Evolutionary conservation across 192 early-diverging fungal species (phyloP), one percentile per base, ranked within the genome.

Genomic region (Dispira parvispora): DNA sequence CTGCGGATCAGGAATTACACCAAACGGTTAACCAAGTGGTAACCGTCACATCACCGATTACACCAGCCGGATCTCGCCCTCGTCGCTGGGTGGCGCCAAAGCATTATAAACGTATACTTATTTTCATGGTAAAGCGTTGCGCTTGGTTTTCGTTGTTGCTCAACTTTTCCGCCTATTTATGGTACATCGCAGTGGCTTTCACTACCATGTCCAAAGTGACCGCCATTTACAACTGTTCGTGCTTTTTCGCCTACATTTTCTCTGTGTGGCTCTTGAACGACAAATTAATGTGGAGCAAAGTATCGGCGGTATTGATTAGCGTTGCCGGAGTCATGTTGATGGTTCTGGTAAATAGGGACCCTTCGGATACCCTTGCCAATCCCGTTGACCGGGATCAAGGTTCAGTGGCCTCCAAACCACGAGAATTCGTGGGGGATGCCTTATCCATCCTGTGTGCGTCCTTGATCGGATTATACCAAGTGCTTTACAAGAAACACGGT

Each of bases 201-300:
- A 85, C 80, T 8, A 77, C 83, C 42, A 89, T 88, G 81, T 80
- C 85, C 21, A 88, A 82, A 61, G 69, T 89, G 45, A 89, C 85
- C 0, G 89, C 87, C 11, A 85, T 88, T 45, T 88, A 87, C 79
- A 89, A 92, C 70, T 88, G 79, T 23, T 77, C 80, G 21, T 88
- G 85, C 63, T 89, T 92, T 64, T 92, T 84, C 69, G 86, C 86
- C 14, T 92, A 92, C 62, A 42, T 87, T 18, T 88, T 92, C 62
- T 89, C 89, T 11, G 69, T 88, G 13, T 47, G 80, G 46, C 64
- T 92, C 55, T 70, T 88, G 9, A 74, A 77, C 45, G 89, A 92
- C 61, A 74, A 71, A 23, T 69, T 92, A 42, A 67, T 73, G 13
- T 26, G 65, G 5, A 65, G 64, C 25, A 92, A 92, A 65, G 70